Evolutionary conservation across 1,284 basidiomycete species (phyloP).

Genomic region (Cryptococcus sp.): DNA sequence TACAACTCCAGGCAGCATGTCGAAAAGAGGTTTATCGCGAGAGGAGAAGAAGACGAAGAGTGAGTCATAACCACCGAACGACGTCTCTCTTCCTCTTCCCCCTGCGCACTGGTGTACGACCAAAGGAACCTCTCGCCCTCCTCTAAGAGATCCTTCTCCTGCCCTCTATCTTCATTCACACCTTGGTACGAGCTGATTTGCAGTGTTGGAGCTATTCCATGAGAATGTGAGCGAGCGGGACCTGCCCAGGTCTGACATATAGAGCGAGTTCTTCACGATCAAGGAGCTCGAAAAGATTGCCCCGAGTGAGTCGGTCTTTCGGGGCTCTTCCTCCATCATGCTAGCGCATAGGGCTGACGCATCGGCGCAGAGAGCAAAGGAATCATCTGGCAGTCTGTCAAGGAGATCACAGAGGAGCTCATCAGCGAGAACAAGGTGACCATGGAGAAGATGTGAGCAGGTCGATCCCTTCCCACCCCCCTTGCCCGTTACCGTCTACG

Average conservation of each 20-base stretch:
- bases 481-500: not conserved
- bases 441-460: constrained; percentile 65
- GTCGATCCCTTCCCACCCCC: not conserved
- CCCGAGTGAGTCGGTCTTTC: constrained; percentile 33
- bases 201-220: constrained; percentile 77
- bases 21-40: constrained; percentile 39
- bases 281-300: constrained; percentile 76
- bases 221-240: constrained; percentile 58
- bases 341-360: not conserved
- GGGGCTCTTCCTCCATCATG: not conserved
- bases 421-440: constrained; percentile 76
- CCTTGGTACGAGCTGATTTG: not conserved
- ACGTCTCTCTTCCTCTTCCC: not conserved
- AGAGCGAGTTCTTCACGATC: constrained; percentile 81
- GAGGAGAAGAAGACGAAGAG: constrained; percentile 46
- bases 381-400: constrained; percentile 80
- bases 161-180: not conserved
- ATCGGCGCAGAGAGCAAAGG: constrained; percentile 68
- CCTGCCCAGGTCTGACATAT: constrained; percentile 1
- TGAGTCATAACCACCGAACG: constrained; percentile 13
- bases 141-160: no score
- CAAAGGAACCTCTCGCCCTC: no score
- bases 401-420: constrained; percentile 77
- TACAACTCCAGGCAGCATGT: constrained; percentile 21
- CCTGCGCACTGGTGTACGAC: no score